Percentiles rank a stretch among this genome's conserved stretches.
Conservation (phyloP, 345 rosid genomes). For the Carallia pectinifolia region DNA sequence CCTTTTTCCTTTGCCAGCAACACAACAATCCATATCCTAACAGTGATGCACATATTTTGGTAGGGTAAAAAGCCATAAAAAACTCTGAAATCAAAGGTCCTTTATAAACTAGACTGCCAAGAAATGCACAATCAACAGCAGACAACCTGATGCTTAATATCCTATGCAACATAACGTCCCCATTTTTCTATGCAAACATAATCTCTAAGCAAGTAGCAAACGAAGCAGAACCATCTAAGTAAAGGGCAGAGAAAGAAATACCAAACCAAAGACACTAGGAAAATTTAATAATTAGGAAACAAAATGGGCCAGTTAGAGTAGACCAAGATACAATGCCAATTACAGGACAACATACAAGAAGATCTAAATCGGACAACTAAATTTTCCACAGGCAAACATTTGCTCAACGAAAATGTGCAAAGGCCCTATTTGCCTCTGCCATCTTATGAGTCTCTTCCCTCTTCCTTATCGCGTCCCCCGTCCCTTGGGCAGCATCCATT, state of each 20-base stretch:
- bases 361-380: not conserved
- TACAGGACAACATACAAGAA: not conserved
- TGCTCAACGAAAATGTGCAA: constrained; percentile 17
- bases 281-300: no score
- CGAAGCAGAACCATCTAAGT: no score
- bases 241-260: no score
- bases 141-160: no score
- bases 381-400: not conserved
- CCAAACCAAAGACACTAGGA: no score
- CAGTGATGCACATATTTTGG: not conserved
- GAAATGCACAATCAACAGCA: no score
- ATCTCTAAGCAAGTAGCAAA: no score
- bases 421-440: constrained; percentile 22
- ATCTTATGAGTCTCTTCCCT: constrained; percentile 18
- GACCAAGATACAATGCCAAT: not conserved
- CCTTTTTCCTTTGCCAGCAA: not conserved
- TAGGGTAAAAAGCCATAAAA: not conserved
- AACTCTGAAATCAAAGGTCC: no score
- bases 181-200: no score
- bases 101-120: no score
- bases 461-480: constrained; percentile 14
- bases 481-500: constrained; percentile 25
- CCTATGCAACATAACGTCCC: no score
- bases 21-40: not conserved
- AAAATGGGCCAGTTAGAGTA: no score